These are phyloP conservation scores for Cercis canadensis DNA, from an alignment of 306 rosid genomes.

Conservation along the genomic window DNA sequence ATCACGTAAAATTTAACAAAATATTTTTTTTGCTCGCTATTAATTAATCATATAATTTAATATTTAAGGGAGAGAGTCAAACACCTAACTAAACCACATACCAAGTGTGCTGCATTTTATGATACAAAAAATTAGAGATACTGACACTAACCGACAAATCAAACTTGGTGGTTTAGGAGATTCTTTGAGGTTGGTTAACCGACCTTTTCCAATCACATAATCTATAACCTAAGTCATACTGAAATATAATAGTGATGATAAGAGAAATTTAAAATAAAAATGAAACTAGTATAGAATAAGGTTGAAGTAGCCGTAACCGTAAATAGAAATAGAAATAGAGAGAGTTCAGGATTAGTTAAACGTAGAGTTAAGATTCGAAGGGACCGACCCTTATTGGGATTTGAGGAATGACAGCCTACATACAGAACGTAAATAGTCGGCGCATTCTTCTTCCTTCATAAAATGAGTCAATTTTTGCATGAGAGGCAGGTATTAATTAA, in stretches of 20 bases:
- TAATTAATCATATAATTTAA: too few species aligned
- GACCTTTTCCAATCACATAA: constrained; percentile 48
- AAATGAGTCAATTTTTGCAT: constrained; percentile 31
- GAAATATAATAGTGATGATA: not conserved
- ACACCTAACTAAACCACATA: constrained; percentile 47
- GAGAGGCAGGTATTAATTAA: too few species aligned
- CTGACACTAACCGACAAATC: constrained; percentile 67
- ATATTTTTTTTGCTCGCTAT: too few species aligned
- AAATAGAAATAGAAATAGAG: constrained; percentile 35
- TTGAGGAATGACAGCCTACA: constrained; percentile 65
- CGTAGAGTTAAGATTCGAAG: constrained; percentile 63
- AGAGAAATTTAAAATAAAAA: not conserved
- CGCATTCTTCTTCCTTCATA: constrained; percentile 33
- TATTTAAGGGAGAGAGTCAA: constrained; percentile 49
- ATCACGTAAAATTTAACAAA: too few species aligned
- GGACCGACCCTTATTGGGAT: constrained; percentile 67
- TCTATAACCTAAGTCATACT: constrained; percentile 47
- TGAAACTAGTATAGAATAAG: constrained; percentile 23
- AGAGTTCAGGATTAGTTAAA: constrained; percentile 53
- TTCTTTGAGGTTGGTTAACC: constrained; percentile 48
- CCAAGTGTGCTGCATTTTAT: constrained; percentile 42
- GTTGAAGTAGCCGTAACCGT: constrained; percentile 22
- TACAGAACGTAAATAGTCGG: constrained; percentile 71
- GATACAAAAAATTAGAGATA: too few species aligned
- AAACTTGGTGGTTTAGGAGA: constrained; percentile 56